These are phyloP conservation scores for Anisodus tanguticus DNA, from an alignment of 257 asterid species.

Conservation along the genomic window DNA sequence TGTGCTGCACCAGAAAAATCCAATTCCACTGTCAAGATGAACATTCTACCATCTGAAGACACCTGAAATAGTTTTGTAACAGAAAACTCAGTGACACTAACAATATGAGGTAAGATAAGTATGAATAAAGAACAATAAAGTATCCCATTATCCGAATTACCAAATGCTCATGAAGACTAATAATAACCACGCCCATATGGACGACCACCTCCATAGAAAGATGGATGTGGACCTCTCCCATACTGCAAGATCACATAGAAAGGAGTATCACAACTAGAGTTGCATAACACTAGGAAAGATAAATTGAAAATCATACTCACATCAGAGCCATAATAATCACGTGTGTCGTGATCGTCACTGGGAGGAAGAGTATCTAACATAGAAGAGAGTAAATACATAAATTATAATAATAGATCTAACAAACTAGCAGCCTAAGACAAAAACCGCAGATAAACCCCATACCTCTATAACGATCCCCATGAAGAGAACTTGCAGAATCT, in stretches of 20 bases:
- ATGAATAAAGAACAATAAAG: not conserved
- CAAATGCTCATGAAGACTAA: constrained; percentile 42
- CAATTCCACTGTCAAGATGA: constrained; percentile 21
- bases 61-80: constrained; percentile 32
- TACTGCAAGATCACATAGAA: constrained; percentile 44
- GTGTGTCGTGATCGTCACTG: constrained; percentile 43
- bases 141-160: constrained; percentile 36
- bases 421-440: constrained; percentile 30
- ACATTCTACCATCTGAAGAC: constrained; percentile 28
- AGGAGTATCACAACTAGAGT: constrained; percentile 29
- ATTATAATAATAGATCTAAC: not conserved
- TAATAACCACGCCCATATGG: constrained; percentile 50
- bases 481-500: constrained; percentile 46
- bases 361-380: constrained; percentile 48
- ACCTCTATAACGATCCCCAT: constrained; percentile 50
- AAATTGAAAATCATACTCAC: constrained; percentile 44
- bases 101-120: constrained; percentile 25
- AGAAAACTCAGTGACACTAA: constrained; percentile 31
- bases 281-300: constrained; percentile 10
- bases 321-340: constrained; percentile 51
- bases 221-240: constrained; percentile 45
- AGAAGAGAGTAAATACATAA: constrained; percentile 20
- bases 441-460: constrained; percentile 29
- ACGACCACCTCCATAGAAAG: constrained; percentile 47
- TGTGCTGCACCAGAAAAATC: constrained; percentile 21